These are phyloP conservation scores for Bertia moriformis DNA, from an alignment of 2,329 filamentous ascomycete genomes.

Conservation along the genomic window DNA sequence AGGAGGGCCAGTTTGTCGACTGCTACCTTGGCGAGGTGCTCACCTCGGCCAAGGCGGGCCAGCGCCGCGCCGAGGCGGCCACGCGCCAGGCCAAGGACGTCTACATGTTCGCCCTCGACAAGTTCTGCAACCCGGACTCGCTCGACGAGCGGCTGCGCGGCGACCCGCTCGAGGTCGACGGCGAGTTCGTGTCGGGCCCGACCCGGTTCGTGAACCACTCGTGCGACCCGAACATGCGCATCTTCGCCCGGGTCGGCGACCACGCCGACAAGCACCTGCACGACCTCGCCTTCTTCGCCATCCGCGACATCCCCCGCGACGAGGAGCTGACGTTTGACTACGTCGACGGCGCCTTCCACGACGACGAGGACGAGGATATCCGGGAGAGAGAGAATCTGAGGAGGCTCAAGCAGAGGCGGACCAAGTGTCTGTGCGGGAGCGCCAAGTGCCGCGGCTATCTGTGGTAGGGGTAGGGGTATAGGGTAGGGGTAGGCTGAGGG, in stretches of 20 bases:
- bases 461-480: neutral
- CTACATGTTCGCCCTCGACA: constrained; percentile 25
- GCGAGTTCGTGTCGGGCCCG: constrained; percentile 20
- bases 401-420: no score
- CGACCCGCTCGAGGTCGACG: constrained; percentile 36
- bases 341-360: constrained; percentile 64
- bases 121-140: constrained; percentile 27
- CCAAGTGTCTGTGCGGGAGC: neutral
- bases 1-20: constrained; percentile 26
- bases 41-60: constrained; percentile 16
- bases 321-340: constrained; percentile 31
- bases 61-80: constrained; percentile 22
- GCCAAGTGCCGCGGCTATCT: neutral
- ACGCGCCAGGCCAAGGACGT: constrained; percentile 13
- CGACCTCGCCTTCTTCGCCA: constrained; percentile 28
- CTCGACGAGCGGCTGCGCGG: constrained; percentile 18
- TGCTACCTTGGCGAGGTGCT: constrained; percentile 26
- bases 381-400: constrained; percentile 29
- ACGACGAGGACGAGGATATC: constrained; percentile 63
- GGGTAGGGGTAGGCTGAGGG: no score
- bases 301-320: constrained; percentile 19
- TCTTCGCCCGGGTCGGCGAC: constrained; percentile 21
- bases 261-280: constrained; percentile 23
- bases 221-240: constrained; percentile 27
- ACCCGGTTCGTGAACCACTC: constrained; percentile 31